Evolutionary conservation across 2,329 filamentous ascomycete genomes (phyloP), one percentile per base, ranked within the genome.

Genomic region (Cucurbitaria berberidis): DNA sequence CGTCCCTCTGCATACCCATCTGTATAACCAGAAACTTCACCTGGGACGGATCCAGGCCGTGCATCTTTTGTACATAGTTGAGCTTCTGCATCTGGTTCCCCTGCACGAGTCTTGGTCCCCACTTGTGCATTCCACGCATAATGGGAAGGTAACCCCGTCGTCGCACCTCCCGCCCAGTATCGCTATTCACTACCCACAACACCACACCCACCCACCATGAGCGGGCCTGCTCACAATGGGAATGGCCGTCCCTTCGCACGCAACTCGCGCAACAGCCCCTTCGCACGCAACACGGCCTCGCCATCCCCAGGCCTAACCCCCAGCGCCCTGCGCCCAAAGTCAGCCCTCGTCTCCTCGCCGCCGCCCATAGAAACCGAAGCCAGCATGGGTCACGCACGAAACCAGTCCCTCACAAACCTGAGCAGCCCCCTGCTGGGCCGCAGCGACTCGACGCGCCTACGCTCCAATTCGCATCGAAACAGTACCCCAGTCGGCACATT

Each of bases 401-500:
- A 89, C 54, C 86, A 89, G 42, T 93, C 91, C 1, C 69, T 80
- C 44, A 74, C 76, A 46, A 74, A 87, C 73, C 69, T 85, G 80
- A 72, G 68, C 47, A 64, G 64, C 44, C 64, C 67, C 7, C 48
- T 61, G 7, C 48, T 73, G 11, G 70, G 65, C 27, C 70, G 73
- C 39, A 75, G 61, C 57, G 72, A 75, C 45, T 76, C 71, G 21
- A 63, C 59, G 32, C 71, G 74, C 9, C 45, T 69, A 43, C 79
- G 84, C 27, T 82, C 85, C 42, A 84, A 88, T 61, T 95, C 92
- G 5, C 83, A 84, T 30, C 78, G 84, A 60, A 86, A 83, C 53
- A 84, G 81, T 64, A 84, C 83, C 2, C 82, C 86, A 6, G 90
- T 89, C 0, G 89, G 85, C 60, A 99, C 95, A 1, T 99, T 99